Base-by-base conservation (phyloP, 306 rosid species). In the Citrullus colocynthis region DNA sequence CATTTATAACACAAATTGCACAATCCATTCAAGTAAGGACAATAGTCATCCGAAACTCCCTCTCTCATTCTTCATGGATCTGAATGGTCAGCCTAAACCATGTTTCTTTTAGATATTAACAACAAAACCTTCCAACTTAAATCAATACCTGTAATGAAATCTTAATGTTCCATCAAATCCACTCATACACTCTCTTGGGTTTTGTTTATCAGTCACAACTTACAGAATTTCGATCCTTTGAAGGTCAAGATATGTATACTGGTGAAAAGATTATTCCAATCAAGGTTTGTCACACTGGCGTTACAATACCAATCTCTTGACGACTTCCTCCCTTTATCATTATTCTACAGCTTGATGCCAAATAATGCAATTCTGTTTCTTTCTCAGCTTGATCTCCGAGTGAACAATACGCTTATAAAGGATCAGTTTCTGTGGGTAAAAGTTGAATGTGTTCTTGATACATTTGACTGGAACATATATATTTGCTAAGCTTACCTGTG, bases 361-460 rank as follows among this genome's bases (percentile, higher is more conserved):
- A 11, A 10, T 75, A 36, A 75, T 56, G n/a, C 20, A 1, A 37
- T 75, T 36, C 13, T n/a, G 18, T 64, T 58, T 60, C 59, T 65
- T 85, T 73, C 24, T 16, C 86, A 94, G 97, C 96, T 95, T 36
- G 97, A 95, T 89, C 97, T 92, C 67, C 95, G 97, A 28, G 93
- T 95, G 15, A 95, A 95, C 85, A 91, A 88, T 79, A 92, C 93
- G 1, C 87, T 95, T 13, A 86, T 95, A 75, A 92, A 88, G 89
- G 99, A 95, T 88, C 97, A 90, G 60, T 92, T 92, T 86, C 81
- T 95, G 77, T 95, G 99, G 98, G 98, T 94, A 90, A 84, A 24
- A 89, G 63, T 88, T 80, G 52, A 60, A 34, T 44, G 6, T n/a
- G 36, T 18, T 12, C 64, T 56, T 51, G 77, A n/a, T 58, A 62